These are phyloP conservation scores for Rhodotorula mucilaginosa DNA, from an alignment of 1,284 basidiomycete genomes.

Conservation along the genomic window DNA sequence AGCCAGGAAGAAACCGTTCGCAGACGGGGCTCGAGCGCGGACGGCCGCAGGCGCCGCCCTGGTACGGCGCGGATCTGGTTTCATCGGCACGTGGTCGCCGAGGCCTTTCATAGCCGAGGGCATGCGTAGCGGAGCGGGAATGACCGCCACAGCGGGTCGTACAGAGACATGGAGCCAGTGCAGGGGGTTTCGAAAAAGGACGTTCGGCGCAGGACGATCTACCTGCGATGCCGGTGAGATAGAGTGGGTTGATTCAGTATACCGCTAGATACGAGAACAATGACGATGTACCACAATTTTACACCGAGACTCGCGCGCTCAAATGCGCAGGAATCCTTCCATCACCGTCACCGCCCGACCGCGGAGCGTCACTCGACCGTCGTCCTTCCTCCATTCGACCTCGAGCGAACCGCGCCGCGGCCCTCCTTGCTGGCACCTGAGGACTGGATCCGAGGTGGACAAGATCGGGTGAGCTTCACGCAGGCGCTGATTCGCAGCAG, in stretches of 20 bases:
- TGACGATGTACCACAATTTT: too few species aligned
- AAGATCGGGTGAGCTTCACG: neutral
- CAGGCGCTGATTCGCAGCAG: neutral
- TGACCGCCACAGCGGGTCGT: too few species aligned
- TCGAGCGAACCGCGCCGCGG: slow-evolving; percentile 54
- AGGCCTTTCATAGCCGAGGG: too few species aligned
- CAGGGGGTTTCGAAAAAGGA: too few species aligned
- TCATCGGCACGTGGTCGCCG: too few species aligned
- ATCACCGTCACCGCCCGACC: slow-evolving; percentile 14
- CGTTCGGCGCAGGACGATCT: too few species aligned
- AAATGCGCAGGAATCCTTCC: slow-evolving; percentile 7
- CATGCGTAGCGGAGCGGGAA: too few species aligned
- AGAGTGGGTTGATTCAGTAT: neutral
- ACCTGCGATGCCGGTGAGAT: neutral
- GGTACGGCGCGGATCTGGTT: too few species aligned
- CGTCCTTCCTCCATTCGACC: slow-evolving; percentile 49
- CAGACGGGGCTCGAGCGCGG: too few species aligned
- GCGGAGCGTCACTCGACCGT: slow-evolving; percentile 2
- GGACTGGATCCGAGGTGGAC: slow-evolving; percentile 1
- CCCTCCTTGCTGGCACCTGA: slow-evolving; percentile 56
- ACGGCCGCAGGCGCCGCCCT: too few species aligned
- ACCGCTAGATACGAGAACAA: neutral
- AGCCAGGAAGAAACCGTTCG: neutral
- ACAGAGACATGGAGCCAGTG: too few species aligned
- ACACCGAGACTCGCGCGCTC: neutral